These are phyloP conservation scores for Diaporthe batatas DNA, from an alignment of 2,329 filamentous ascomycete species.

Conservation along the genomic window DNA sequence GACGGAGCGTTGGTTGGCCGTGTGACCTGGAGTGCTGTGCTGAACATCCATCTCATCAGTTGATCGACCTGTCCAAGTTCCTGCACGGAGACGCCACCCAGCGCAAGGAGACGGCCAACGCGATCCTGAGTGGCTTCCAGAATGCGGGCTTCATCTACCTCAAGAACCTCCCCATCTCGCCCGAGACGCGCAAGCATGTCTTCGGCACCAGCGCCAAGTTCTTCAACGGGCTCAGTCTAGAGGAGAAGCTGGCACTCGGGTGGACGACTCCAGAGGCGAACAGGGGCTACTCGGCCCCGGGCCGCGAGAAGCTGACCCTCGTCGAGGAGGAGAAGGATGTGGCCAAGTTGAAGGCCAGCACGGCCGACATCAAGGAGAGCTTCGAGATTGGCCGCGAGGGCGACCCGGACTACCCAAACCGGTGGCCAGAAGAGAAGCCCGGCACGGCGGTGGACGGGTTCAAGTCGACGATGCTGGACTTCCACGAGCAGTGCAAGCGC, in stretches of 20 bases:
- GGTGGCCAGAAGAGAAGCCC: constrained; percentile 74
- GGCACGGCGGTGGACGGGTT: constrained; percentile 68
- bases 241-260: constrained; percentile 73
- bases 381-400: constrained; percentile 74
- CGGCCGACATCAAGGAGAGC: constrained; percentile 76
- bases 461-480: constrained; percentile 78
- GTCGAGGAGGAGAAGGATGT: constrained; percentile 68
- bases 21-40: not conserved
- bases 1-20: constrained; percentile 33
- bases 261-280: constrained; percentile 82
- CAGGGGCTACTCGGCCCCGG: constrained; percentile 78
- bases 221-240: constrained; percentile 71
- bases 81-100: constrained; percentile 71
- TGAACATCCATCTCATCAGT: constrained; percentile 57
- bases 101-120: constrained; percentile 74
- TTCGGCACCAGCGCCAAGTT: constrained; percentile 79
- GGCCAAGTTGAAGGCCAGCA: constrained; percentile 67
- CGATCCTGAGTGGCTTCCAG: constrained; percentile 85
- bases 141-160: constrained; percentile 92
- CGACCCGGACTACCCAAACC: constrained; percentile 75
- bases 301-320: constrained; percentile 78
- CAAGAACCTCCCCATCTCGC: constrained; percentile 79
- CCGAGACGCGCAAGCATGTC: constrained; percentile 68
- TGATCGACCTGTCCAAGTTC: constrained; percentile 84
- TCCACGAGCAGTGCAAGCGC: constrained; percentile 80